Conservation (phyloP, 768 basidiomycete genomes). For the Boletus reticulatus region DNA sequence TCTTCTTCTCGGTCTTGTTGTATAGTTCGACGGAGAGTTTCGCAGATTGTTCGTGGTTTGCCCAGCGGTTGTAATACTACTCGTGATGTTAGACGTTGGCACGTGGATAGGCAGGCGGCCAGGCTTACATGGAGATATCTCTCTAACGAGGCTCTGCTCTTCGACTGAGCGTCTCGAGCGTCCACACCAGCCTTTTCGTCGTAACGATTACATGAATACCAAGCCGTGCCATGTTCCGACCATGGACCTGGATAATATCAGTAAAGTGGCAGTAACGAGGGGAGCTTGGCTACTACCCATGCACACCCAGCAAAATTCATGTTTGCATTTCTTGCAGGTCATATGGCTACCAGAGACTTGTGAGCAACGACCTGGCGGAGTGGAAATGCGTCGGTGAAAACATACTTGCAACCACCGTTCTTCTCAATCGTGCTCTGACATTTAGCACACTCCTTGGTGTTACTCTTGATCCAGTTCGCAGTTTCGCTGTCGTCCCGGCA, state of each 20-base stretch:
- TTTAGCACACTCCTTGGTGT: conserved; percentile 96
- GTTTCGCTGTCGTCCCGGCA: conserved; percentile 98
- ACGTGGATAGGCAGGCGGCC: background rate
- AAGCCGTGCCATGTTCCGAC: conserved; percentile 94
- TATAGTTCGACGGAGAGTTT: conserved; percentile 92
- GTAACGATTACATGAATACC: conserved; percentile 98
- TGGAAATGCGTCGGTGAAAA: conserved; percentile 60
- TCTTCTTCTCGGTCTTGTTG: conserved; percentile 97
- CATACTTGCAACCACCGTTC: conserved; percentile 99
- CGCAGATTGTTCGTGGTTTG: conserved; percentile 99
- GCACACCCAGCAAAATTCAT: conserved; percentile 99
- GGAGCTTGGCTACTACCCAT: conserved; percentile 63
- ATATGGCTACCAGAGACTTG: conserved; percentile 70
- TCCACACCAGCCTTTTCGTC: conserved; percentile 89
- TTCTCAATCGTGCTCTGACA: conserved; percentile 99
- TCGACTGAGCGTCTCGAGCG: conserved; percentile 89
- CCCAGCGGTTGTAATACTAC: conserved; percentile 99
- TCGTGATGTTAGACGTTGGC: background rate
- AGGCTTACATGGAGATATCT: conserved; percentile 88
- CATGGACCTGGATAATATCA: conserved; percentile 70
- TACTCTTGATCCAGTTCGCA: conserved; percentile 99
- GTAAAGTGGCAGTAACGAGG: background rate
- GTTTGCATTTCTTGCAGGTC: conserved; percentile 99
- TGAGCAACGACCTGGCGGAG: conserved; percentile 33
- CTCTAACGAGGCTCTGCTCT: conserved; percentile 86